A percentile compares a stretch with the other conserved stretches of the same genome.
These are phyloP conservation scores for Triticum dicoccoides DNA, from an alignment of 176 grass and related monocot genomes.

Conservation along the genomic window DNA sequence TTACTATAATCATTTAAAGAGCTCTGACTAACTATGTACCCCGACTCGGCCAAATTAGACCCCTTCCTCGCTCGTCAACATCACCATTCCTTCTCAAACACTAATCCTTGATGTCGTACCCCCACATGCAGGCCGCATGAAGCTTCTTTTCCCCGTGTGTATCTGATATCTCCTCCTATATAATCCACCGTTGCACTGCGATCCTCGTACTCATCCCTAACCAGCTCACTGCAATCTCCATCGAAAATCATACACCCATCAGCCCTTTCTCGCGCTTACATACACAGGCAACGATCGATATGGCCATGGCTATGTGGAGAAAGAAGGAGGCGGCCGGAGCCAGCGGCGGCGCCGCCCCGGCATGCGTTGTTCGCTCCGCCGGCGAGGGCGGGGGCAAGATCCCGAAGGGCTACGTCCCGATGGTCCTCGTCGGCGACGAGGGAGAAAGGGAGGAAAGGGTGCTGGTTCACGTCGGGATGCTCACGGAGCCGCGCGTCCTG, in stretches of 20 bases:
- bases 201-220: background rate
- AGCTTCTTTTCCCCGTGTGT: background rate
- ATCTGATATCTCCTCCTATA: background rate
- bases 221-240: background rate
- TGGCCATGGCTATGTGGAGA: background rate
- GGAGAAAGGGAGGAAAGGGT: constrained; percentile 19
- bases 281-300: background rate
- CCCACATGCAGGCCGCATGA: background rate
- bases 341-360: background rate
- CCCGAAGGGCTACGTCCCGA: constrained; percentile 43
- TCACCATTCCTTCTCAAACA: background rate
- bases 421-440: constrained; percentile 29
- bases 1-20: background rate
- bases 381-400: background rate
- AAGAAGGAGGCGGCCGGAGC: constrained; percentile 8
- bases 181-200: background rate
- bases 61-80: background rate
- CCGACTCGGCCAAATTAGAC: constrained; percentile 4
- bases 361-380: background rate
- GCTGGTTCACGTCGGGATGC: constrained; percentile 35
- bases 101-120: background rate
- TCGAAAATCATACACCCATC: background rate
- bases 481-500: constrained; percentile 28
- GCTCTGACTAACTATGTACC: background rate
- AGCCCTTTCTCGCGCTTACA: background rate